Evolutionary conservation across 2,329 filamentous ascomycete species (phyloP).

Genomic region (Cucurbitaria berberidis): DNA sequence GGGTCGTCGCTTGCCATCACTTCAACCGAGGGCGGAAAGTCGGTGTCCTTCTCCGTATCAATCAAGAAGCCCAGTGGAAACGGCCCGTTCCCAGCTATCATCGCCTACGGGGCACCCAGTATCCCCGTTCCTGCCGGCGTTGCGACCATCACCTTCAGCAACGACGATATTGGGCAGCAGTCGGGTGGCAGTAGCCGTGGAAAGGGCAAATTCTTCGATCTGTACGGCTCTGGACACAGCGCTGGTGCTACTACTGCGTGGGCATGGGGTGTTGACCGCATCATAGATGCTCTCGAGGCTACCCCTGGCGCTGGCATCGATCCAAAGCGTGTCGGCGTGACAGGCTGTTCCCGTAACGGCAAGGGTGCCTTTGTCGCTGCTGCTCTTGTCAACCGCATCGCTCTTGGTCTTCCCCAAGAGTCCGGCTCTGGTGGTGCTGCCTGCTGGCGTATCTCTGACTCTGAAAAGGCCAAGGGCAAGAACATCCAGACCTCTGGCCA

Average conservation of each 20-base stretch:
- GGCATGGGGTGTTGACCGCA: constrained; percentile 67
- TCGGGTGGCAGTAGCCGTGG: constrained; percentile 55
- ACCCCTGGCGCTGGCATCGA: constrained; percentile 55
- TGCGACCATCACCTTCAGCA: constrained; percentile 65
- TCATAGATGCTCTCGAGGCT: constrained; percentile 65
- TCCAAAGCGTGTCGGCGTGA: constrained; percentile 57
- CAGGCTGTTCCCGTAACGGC: constrained; percentile 69
- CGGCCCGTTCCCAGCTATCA: constrained; percentile 63
- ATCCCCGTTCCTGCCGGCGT: constrained; percentile 63
- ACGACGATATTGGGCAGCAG: constrained; percentile 64
- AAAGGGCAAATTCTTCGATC: constrained; percentile 64
- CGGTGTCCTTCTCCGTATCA: constrained; percentile 46
- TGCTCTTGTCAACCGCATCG: constrained; percentile 64
- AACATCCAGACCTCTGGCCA: constrained; percentile 66
- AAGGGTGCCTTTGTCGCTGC: constrained; percentile 69
- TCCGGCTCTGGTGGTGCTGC: constrained; percentile 66
- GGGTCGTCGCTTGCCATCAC: constrained; percentile 45
- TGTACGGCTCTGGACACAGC: constrained; percentile 62
- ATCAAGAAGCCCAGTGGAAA: constrained; percentile 51
- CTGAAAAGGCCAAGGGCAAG: constrained; percentile 58
- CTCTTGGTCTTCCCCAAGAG: constrained; percentile 67
- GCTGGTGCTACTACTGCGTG: constrained; percentile 67
- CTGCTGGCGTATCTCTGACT: constrained; percentile 61
- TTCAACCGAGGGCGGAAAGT: constrained; percentile 41
- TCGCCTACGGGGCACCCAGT: constrained; percentile 61